Conservation (phyloP, 1,284 basidiomycete species). For the Amylostereum areolatum region DNA sequence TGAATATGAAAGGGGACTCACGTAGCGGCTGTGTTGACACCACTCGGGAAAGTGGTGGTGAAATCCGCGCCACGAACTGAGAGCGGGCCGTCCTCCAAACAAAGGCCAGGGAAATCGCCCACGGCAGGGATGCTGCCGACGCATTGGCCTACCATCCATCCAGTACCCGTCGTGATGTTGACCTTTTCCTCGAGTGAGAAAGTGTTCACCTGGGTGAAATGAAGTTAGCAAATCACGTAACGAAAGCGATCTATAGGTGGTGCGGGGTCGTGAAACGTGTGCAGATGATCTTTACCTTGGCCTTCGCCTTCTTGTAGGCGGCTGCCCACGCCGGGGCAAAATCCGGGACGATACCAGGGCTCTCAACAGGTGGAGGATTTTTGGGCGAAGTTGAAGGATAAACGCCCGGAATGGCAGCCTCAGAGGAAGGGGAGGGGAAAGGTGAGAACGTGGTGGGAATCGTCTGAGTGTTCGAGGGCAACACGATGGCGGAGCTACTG, state of each 20-base stretch:
- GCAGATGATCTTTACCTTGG: conserved; percentile 18
- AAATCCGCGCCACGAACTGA: conserved; percentile 41
- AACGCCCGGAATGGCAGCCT: conserved; percentile 20
- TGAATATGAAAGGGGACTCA: not conserved
- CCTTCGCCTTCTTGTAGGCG: conserved; percentile 31
- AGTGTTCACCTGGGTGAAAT: not conserved
- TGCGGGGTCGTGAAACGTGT: no score
- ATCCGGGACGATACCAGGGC: conserved; percentile 33
- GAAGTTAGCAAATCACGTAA: not conserved
- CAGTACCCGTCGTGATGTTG: conserved; percentile 47
- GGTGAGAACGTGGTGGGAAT: conserved; percentile 19
- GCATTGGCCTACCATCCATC: conserved; percentile 47
- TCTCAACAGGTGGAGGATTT: conserved; percentile 22
- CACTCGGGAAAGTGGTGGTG: conserved; percentile 13
- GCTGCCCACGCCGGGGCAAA: conserved; percentile 35
- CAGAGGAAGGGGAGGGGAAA: conserved; percentile 24
- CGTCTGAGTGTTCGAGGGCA: conserved; percentile 5
- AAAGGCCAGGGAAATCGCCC: conserved; percentile 14
- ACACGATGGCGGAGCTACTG: no score
- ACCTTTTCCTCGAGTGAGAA: conserved; percentile 43
- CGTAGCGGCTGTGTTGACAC: conserved; percentile 1
- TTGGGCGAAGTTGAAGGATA: conserved; percentile 21
- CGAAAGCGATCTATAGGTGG: no score
- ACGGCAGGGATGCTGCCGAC: conserved; percentile 48
- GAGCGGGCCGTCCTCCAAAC: conserved; percentile 45